These are phyloP conservation scores for Stephanodiscus triporus DNA, from an alignment of 108 stramenopile species.

Conservation along the genomic window DNA sequence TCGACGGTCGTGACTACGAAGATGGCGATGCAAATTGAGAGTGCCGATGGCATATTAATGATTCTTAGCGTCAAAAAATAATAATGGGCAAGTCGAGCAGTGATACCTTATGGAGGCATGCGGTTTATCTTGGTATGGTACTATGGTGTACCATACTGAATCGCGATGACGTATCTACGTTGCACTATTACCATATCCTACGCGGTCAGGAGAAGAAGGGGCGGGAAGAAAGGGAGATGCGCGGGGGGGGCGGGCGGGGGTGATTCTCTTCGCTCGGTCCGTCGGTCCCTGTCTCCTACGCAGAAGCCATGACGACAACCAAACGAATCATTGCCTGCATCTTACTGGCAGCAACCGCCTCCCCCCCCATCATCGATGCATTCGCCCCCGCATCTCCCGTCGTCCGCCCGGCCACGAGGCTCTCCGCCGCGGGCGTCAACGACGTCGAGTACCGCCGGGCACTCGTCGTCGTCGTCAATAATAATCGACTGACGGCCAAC, in stretches of 20 bases:
- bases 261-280: no score
- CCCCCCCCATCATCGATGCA: conserved; percentile 6
- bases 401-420: background rate
- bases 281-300: no score
- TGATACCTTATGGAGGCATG: no score
- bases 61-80: no score
- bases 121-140: no score
- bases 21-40: background rate
- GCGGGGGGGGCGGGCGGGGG: no score
- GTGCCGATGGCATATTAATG: background rate
- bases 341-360: conserved; percentile 16
- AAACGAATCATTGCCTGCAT: conserved; percentile 22
- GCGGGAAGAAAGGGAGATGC: no score
- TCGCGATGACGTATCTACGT: no score
- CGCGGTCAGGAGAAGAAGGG: no score
- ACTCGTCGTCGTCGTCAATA: background rate
- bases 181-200: no score
- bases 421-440: conserved; percentile 16
- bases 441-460: conserved; percentile 2
- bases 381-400: background rate
- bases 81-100: no score
- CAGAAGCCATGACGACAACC: conserved; percentile 16
- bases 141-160: no score
- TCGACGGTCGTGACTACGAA: background rate
- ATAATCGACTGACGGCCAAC: background rate